Percentiles rank a stretch among this genome's conserved stretches.
phyloP scores from a whole-genome alignment of 179 eudicot genomes.

The Spinacia oleracea region DNA sequence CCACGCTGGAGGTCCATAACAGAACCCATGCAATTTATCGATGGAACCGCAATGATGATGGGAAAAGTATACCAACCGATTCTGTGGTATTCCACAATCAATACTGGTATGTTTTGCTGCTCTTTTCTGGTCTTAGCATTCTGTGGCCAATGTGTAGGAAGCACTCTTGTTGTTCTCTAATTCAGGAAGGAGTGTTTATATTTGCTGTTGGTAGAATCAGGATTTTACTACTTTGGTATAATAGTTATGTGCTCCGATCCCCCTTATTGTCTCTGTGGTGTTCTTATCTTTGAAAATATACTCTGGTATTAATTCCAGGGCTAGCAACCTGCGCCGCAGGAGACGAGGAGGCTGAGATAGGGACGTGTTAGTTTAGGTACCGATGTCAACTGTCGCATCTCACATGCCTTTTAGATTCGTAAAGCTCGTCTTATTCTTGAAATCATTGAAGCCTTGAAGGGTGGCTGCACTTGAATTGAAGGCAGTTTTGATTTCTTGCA shows the following conservation, averaged over 20 bases:
- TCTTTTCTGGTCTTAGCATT: background rate
- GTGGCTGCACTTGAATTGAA: background rate
- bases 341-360: conserved; percentile 25
- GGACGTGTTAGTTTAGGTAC: background rate
- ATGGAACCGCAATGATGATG: background rate
- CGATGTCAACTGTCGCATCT: background rate
- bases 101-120: conserved; percentile 5
- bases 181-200: no score
- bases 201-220: no score
- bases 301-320: conserved; percentile 16
- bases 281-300: background rate
- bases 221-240: no score
- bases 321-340: conserved; percentile 25
- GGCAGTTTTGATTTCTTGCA: background rate
- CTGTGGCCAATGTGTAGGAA: background rate
- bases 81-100: background rate
- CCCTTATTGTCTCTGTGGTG: background rate
- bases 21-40: conserved; percentile 3
- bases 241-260: no score
- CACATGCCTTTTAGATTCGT: background rate
- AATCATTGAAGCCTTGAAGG: background rate
- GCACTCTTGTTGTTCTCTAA: no score
- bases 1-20: background rate
- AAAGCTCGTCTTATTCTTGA: background rate
- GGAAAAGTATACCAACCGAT: background rate